Evolutionary conservation across 2,329 filamentous ascomycete species (phyloP).

Genomic region (Fusarium cicatricum): DNA sequence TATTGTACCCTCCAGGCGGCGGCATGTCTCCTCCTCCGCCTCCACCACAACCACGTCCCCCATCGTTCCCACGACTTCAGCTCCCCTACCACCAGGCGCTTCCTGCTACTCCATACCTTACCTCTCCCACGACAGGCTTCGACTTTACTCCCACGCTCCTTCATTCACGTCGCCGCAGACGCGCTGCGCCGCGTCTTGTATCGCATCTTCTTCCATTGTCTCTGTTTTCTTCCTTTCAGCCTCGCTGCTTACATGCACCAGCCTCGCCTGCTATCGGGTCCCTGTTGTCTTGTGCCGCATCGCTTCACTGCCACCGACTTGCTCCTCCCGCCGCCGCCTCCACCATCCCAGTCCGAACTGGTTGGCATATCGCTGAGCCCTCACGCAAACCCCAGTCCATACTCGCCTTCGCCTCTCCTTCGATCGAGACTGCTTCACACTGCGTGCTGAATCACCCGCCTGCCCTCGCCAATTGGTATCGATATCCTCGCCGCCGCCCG

Average conservation of each 20-base stretch:
- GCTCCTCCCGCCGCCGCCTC: slow-evolving; percentile 33
- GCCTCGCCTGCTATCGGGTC: slow-evolving; percentile 34
- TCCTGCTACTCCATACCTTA: slow-evolving; percentile 38
- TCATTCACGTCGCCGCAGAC: slow-evolving; percentile 37
- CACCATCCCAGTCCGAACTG: slow-evolving; percentile 35
- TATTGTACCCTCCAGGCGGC: slow-evolving; percentile 26
- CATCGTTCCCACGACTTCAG: slow-evolving; percentile 31
- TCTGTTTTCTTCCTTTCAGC: slow-evolving; percentile 29
- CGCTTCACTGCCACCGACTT: slow-evolving; percentile 41
- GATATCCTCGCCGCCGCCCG: slow-evolving; percentile 21
- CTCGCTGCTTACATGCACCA: slow-evolving; percentile 36
- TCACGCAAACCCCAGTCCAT: slow-evolving; percentile 41
- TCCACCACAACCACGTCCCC: slow-evolving; percentile 28
- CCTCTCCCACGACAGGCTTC: slow-evolving; percentile 42
- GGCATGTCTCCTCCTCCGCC: slow-evolving; percentile 12
- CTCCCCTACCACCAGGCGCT: slow-evolving; percentile 39
- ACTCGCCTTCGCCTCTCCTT: slow-evolving; percentile 27
- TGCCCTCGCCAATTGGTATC: slow-evolving; percentile 42
- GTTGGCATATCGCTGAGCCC: slow-evolving; percentile 37
- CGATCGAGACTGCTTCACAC: slow-evolving; percentile 21
- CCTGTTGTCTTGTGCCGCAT: slow-evolving; percentile 41
- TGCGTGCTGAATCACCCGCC: slow-evolving; percentile 30
- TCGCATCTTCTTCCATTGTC: slow-evolving; percentile 31
- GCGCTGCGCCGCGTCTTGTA: slow-evolving; percentile 40
- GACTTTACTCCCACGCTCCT: slow-evolving; percentile 43